Evolutionary conservation across 164 flowering plant genomes (phyloP).

Genomic region (Houttuynia cordata): DNA sequence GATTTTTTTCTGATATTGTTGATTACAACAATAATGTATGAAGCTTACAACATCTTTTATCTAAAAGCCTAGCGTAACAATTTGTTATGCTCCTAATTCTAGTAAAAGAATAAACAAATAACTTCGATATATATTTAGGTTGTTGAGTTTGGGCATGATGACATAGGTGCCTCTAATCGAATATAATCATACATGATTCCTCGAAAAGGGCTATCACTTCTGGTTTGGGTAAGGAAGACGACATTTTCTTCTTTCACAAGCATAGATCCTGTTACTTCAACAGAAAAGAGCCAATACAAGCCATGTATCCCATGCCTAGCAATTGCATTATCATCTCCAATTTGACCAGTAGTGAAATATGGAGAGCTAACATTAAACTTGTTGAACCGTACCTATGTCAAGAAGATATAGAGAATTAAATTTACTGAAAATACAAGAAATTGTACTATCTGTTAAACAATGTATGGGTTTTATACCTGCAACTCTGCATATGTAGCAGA

Average conservation of each 20-base stretch:
- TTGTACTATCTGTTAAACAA: not conserved
- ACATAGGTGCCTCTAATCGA: constrained; percentile 41
- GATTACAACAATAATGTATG: too few relatives aligned
- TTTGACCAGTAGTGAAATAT: not conserved
- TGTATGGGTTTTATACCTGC: constrained; percentile 8
- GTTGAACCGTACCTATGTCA: constrained; percentile 9
- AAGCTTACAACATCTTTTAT: too few relatives aligned
- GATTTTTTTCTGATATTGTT: too few relatives aligned
- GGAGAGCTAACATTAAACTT: constrained; percentile 4
- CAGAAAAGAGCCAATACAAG: constrained; percentile 39
- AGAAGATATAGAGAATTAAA: not conserved
- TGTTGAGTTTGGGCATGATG: not conserved
- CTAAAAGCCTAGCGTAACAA: too few relatives aligned
- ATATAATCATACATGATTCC: constrained; percentile 67
- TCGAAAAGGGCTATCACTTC: constrained; percentile 24
- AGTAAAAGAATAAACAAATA: too few relatives aligned
- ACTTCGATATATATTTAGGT: too few relatives aligned
- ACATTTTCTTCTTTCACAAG: constrained; percentile 43
- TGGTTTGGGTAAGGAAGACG: constrained; percentile 43
- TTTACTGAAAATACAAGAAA: not conserved
- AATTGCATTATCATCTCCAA: constrained; percentile 42
- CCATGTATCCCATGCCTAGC: constrained; percentile 86
- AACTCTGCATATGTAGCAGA: constrained; percentile 20
- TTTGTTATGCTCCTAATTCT: too few relatives aligned
- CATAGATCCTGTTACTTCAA: constrained; percentile 20